Percentiles rank a stretch among this genome's conserved stretches.
Evolutionary conservation across 78 protist species (phyloP).

Genomic region (Parvularia atlantis): DNA sequence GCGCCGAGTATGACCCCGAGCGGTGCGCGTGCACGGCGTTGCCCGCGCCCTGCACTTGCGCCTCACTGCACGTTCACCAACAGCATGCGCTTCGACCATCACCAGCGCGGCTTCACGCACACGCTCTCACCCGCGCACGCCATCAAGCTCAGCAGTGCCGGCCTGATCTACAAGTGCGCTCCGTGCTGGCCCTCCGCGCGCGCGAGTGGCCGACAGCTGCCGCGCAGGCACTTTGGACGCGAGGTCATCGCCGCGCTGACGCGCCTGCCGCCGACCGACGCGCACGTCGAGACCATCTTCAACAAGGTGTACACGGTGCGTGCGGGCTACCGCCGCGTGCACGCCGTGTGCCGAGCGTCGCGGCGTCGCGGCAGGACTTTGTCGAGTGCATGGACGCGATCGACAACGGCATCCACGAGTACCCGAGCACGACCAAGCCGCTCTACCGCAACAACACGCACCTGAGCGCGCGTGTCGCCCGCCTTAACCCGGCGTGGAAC

Average conservation of each 20-base stretch:
- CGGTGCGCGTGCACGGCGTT: not conserved
- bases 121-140: conserved; percentile 12
- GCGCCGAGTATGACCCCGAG: conserved; percentile 62
- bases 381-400: conserved; percentile 71
- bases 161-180: conserved; percentile 61
- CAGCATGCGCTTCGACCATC: conserved; percentile 81
- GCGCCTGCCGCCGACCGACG: conserved; percentile 7
- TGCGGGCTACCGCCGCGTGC: too few relatives aligned
- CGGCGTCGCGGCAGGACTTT: too few relatives aligned
- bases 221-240: conserved; percentile 64
- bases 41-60: not conserved
- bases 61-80: too few relatives aligned
- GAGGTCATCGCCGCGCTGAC: conserved; percentile 36
- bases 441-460: conserved; percentile 24
- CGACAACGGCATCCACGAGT: conserved; percentile 66
- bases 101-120: conserved; percentile 70
- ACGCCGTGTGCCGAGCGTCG: conserved; percentile 24
- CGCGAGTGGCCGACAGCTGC: too few relatives aligned
- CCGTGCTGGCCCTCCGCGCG: not conserved
- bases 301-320: conserved; percentile 27
- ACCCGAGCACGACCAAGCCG: not conserved
- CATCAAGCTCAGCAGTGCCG: conserved; percentile 42
- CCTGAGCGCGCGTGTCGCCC: conserved; percentile 41
- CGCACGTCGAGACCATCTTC: conserved; percentile 23
- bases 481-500: conserved; percentile 53